Conservation (phyloP, 106 monocot genomes). For the Narthecium ossifragum region DNA sequence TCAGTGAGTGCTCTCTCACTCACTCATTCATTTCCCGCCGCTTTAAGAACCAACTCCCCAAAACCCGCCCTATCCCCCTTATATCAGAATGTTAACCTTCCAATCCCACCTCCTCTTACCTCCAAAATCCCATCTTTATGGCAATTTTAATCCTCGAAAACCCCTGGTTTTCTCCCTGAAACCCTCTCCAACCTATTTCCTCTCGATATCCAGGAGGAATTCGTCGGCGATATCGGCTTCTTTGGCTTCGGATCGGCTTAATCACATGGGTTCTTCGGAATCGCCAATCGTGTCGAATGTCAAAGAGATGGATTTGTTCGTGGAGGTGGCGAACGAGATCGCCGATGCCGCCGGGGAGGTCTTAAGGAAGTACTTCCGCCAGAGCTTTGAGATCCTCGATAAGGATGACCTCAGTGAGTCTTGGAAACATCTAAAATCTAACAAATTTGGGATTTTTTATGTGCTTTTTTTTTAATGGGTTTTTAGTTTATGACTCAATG, state of each 20-base stretch:
- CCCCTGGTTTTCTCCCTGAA: too few relatives aligned
- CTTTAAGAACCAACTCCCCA: too few relatives aligned
- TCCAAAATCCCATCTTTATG: neutral
- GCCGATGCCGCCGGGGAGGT: constrained; percentile 82
- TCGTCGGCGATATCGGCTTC: neutral
- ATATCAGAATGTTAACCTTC: neutral
- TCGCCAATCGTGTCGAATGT: too few relatives aligned
- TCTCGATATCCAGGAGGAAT: neutral
- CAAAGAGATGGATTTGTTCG: constrained; percentile 43
- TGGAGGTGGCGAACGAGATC: constrained; percentile 53
- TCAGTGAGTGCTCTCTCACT: too few relatives aligned
- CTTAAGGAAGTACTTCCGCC: constrained; percentile 84
- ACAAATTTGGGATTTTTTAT: neutral
- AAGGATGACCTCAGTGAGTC: constrained; percentile 87
- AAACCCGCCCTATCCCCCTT: neutral
- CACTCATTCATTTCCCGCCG: too few relatives aligned
- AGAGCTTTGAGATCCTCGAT: constrained; percentile 67
- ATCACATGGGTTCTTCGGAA: neutral
- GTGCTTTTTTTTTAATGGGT: neutral
- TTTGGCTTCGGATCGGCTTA: neutral
- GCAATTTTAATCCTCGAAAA: too few relatives aligned
- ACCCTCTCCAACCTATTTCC: neutral
- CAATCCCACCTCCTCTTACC: neutral
- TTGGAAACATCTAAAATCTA: neutral
- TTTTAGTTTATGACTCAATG: neutral